These are phyloP conservation scores for Solanum chiquidenum DNA, from an alignment of 257 asterid genomes.

Conservation along the genomic window DNA sequence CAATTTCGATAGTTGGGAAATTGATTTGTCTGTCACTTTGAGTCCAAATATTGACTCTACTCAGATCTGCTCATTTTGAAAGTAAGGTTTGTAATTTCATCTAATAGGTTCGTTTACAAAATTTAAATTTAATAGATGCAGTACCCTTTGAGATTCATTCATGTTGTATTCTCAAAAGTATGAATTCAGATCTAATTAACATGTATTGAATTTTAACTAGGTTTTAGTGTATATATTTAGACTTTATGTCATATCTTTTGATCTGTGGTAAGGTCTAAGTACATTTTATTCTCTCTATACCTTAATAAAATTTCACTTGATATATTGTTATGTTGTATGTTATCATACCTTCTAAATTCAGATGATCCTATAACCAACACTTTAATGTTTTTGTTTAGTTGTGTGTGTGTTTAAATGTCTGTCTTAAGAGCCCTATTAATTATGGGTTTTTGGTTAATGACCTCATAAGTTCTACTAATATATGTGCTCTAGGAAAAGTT, in stretches of 20 bases:
- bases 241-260: no score
- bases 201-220: neutral
- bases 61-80: neutral
- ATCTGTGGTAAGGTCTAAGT: neutral
- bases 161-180: neutral
- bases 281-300: no score
- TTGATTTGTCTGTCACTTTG: neutral
- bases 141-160: neutral
- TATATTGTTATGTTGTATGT: neutral
- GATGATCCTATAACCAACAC: neutral
- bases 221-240: neutral
- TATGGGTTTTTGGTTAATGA: neutral
- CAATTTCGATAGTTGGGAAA: neutral
- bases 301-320: neutral
- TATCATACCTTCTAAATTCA: neutral
- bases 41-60: neutral
- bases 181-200: neutral
- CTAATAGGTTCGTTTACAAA: neutral
- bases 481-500: neutral
- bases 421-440: neutral
- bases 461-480: neutral
- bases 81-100: neutral
- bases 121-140: no score
- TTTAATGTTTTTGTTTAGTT: neutral
- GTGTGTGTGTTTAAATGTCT: neutral